These are phyloP conservation scores for Colletotrichum sp. DNA, from an alignment of 2,329 filamentous ascomycete species.

Conservation along the genomic window DNA sequence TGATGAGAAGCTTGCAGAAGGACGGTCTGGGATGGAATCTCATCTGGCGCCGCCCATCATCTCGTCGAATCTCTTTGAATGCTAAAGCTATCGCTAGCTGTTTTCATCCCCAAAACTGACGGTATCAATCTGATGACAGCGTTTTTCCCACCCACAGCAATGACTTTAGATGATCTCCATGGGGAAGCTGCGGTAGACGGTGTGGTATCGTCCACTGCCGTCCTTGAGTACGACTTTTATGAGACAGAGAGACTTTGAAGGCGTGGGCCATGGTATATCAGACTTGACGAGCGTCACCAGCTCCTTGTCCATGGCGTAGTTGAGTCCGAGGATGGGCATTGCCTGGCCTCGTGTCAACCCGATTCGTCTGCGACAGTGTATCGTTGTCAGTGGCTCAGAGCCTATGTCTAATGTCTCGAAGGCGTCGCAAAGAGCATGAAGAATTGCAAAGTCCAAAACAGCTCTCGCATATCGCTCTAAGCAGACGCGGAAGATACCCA, in stretches of 20 bases:
- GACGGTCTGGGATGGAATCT: background rate
- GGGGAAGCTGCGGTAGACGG: slow-evolving; percentile 40
- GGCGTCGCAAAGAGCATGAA: background rate
- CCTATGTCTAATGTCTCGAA: background rate
- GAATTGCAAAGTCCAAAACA: background rate
- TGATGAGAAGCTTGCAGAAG: background rate
- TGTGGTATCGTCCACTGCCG: slow-evolving; percentile 41
- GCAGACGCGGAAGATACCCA: background rate
- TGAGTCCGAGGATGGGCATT: slow-evolving; percentile 29
- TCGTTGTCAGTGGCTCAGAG: background rate
- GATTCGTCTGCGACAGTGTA: background rate
- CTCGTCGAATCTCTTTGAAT: background rate
- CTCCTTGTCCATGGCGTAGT: slow-evolving; percentile 32
- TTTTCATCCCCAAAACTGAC: background rate
- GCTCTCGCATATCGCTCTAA: background rate
- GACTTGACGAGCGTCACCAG: slow-evolving; percentile 29
- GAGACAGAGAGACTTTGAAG: slow-evolving; percentile 37
- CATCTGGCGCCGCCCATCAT: background rate
- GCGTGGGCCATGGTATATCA: slow-evolving; percentile 39
- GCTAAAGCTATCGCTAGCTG: background rate
- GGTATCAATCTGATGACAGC: background rate
- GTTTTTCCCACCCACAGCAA: background rate
- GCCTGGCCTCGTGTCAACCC: background rate
- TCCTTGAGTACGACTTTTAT: slow-evolving; percentile 45
- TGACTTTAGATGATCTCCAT: slow-evolving; percentile 12